Base-by-base conservation (phyloP, 2,329 filamentous ascomycete species). In the Aspergillus sp. region DNA sequence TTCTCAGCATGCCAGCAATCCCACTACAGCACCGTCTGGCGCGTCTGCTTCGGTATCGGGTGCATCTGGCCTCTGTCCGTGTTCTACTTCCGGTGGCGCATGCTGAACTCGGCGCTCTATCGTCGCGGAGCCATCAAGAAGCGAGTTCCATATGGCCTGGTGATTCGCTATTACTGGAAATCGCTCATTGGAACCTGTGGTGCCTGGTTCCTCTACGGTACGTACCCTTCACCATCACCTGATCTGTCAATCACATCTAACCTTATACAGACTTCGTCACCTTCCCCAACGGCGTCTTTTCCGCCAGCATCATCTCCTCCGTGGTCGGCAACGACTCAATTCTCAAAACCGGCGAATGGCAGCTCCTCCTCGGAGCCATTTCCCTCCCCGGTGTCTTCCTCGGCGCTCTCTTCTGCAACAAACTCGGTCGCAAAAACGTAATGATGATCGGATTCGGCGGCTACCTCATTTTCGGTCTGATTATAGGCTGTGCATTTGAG, bases 241-340 rank as follows among this genome's bases (percentile, higher is more conserved):
- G 10, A 5, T 5, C 2, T 7, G 5, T 17, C 21, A 27, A 15
- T 1, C 21, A 6, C 8, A 17, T 23, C 27, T n/a, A 30, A 17
- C 17, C 5, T 10, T 15, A 10, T 1, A 1, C 19, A 55, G 53
- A 55, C 27, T 55, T 55, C 8, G 53, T 55, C 41, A 55, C 53
- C 36, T 55, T 55, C 17, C 53, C 53, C 17, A 55, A 55, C 25
- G 53, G 53, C 25, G 53, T 55, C n/a, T 55, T 55, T 41, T 55
- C 53, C 27, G 53, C 38, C 8, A 55, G 39, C 1, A 55, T 55
- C 53, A 55, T 55, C 41, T 32, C 23, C 17, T 55, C 53, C 39
- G 53, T 55, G 8, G 30, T 55, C 39, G n/a, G 23, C 1, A 41
- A 55, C 17, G 17, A 10, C 53, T 55, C 53, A 0, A 41, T 55